These are phyloP conservation scores for Anethum foeniculum DNA, from an alignment of 140 eudicot species.

Conservation along the genomic window DNA sequence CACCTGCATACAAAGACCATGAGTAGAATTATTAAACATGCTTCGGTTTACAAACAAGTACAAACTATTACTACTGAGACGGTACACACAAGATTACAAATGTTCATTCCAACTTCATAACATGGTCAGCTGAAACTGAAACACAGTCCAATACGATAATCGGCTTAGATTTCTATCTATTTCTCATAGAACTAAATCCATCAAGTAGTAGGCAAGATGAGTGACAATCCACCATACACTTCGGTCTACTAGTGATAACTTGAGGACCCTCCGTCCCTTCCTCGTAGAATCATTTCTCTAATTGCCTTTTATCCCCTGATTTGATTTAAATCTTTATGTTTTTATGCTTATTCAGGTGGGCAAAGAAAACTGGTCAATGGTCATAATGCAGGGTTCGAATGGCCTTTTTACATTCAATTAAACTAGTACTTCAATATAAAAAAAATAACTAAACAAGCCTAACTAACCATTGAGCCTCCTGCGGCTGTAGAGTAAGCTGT, in stretches of 20 bases:
- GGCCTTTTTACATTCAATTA: background rate
- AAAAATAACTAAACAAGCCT: background rate
- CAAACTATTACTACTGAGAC: background rate
- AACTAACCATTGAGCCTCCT: slow-evolving; percentile 94
- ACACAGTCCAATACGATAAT: background rate
- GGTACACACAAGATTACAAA: background rate
- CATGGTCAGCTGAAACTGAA: background rate
- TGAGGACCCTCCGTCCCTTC: background rate
- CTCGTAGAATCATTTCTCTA: background rate
- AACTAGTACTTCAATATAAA: background rate
- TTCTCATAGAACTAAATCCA: background rate
- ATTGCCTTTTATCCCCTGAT: background rate
- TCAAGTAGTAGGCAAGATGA: background rate
- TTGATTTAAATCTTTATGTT: background rate
- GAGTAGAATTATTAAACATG: background rate
- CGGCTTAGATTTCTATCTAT: background rate
- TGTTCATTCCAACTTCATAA: background rate
- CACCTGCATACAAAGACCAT: slow-evolving; percentile 49
- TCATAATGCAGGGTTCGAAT: background rate
- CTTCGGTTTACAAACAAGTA: background rate
- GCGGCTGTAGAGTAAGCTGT: slow-evolving; percentile 99
- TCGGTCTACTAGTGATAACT: background rate
- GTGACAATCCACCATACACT: background rate
- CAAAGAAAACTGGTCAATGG: background rate
- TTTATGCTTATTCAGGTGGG: background rate